These are phyloP conservation scores for Batkoa obscura DNA, from an alignment of 371 early-diverging fungal species.

Conservation along the genomic window DNA sequence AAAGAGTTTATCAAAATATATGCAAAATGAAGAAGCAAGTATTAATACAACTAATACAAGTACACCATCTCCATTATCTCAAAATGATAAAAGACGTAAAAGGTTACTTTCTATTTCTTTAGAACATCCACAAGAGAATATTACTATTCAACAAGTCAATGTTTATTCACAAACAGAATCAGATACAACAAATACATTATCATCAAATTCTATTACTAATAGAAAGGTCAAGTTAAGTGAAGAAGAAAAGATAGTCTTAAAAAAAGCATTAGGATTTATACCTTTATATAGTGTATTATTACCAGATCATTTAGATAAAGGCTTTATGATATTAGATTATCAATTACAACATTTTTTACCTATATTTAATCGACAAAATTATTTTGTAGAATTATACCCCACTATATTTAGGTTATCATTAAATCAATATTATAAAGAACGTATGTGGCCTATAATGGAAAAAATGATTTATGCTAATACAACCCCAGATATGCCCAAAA, in stretches of 20 bases:
- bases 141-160: too few species aligned
- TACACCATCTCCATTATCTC: too few species aligned
- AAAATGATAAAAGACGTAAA: too few species aligned
- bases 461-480: neutral
- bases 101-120: too few species aligned
- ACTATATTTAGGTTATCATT: neutral
- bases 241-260: neutral
- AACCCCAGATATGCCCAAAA: neutral
- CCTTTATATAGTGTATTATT: neutral
- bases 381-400: neutral
- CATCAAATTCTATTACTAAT: too few species aligned
- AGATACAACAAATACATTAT: too few species aligned
- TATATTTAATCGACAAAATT: neutral
- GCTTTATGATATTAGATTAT: neutral
- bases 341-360: neutral
- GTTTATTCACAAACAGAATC: too few species aligned
- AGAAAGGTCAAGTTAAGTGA: neutral
- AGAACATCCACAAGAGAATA: too few species aligned
- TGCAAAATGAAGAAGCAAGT: too few species aligned
- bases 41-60: too few species aligned
- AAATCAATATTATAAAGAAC: neutral
- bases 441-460: slow-evolving; percentile 2
- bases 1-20: too few species aligned
- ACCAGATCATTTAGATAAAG: neutral
- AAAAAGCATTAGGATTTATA: neutral